Conservation (phyloP, 495 filamentous ascomycete species). For the Penicillium verhagenii region DNA sequence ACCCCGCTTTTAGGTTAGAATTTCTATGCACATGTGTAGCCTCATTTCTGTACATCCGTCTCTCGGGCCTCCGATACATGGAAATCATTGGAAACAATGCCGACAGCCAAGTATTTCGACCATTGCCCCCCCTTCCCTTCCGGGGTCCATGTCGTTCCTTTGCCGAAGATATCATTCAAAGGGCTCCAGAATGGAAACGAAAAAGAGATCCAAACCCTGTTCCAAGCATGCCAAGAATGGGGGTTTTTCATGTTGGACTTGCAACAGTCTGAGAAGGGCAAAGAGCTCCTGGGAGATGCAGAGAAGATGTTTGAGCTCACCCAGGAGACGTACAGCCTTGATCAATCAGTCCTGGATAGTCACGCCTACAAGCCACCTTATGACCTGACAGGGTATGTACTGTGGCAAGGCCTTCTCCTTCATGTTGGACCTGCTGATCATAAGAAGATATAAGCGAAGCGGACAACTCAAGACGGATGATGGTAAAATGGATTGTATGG, state of each 20-base stretch:
- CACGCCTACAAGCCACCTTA: conserved; percentile 11
- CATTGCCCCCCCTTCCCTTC: not conserved
- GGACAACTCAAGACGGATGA: conserved; percentile 6
- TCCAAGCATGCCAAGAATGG: conserved; percentile 14
- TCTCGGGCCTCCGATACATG: too few species aligned
- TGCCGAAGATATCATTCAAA: not conserved
- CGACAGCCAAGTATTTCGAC: not conserved
- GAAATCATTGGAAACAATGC: too few species aligned
- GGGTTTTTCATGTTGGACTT: conserved; percentile 30
- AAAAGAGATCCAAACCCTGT: not conserved
- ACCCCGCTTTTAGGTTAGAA: too few species aligned
- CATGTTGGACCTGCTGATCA: not conserved
- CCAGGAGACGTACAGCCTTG: conserved; percentile 10
- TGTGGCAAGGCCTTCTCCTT: not conserved
- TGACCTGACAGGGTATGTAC: conserved; percentile 13
- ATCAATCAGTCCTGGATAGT: conserved; percentile 8
- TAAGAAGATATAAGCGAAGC: conserved; percentile 1
- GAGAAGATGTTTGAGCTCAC: conserved; percentile 20
- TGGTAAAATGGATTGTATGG: conserved; percentile 7
- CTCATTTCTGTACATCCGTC: too few species aligned
- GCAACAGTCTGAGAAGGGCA: conserved; percentile 10
- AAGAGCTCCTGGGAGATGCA: conserved; percentile 13
- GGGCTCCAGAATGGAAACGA: not conserved
- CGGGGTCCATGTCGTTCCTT: not conserved
- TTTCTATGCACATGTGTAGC: too few species aligned